A percentile compares a stretch with the other conserved stretches of the same genome.
These are phyloP conservation scores for Claviceps pusilla DNA, from an alignment of 2,329 filamentous ascomycete genomes.

Conservation along the genomic window DNA sequence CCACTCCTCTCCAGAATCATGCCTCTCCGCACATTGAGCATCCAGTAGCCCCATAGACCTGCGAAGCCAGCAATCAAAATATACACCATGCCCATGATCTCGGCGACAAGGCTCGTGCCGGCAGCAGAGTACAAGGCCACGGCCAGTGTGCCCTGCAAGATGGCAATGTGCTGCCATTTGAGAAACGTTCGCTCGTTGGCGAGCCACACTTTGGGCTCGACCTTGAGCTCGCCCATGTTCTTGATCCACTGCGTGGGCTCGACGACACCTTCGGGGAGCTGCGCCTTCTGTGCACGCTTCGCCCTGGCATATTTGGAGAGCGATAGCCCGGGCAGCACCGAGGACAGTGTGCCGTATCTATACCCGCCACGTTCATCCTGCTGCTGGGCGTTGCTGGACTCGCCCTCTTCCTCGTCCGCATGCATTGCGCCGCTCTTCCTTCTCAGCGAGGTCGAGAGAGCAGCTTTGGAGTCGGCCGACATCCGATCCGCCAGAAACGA, in stretches of 20 bases:
- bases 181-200: slow-evolving; percentile 97
- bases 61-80: slow-evolving; percentile 70
- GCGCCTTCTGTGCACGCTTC: slow-evolving; percentile 33
- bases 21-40: slow-evolving; percentile 58
- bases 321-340: slow-evolving; percentile 70
- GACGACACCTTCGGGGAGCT: slow-evolving; percentile 72
- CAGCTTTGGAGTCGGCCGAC: slow-evolving; percentile 28
- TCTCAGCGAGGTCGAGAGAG: slow-evolving; percentile 14
- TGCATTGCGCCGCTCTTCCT: slow-evolving; percentile 12
- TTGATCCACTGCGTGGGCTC: slow-evolving; percentile 85
- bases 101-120: slow-evolving; percentile 60
- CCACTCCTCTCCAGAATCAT: slow-evolving; percentile 79
- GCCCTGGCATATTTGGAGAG: slow-evolving; percentile 58
- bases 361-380: slow-evolving; percentile 25
- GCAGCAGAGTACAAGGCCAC: slow-evolving; percentile 82
- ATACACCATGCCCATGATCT: slow-evolving; percentile 69
- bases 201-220: slow-evolving; percentile 97
- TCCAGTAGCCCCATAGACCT: slow-evolving; percentile 72
- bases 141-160: slow-evolving; percentile 71
- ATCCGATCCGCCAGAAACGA: slow-evolving; percentile 46
- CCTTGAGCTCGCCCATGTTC: slow-evolving; percentile 77
- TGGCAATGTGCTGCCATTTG: slow-evolving; percentile 93
- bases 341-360: slow-evolving; percentile 46
- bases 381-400: slow-evolving; percentile 16
- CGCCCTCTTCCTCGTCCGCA: slow-evolving; percentile 23